Percentiles rank a stretch among this genome's conserved stretches.
These are phyloP conservation scores for Uncinocarpus reesii DNA, from an alignment of 2,329 filamentous ascomycete species.

Conservation along the genomic window DNA sequence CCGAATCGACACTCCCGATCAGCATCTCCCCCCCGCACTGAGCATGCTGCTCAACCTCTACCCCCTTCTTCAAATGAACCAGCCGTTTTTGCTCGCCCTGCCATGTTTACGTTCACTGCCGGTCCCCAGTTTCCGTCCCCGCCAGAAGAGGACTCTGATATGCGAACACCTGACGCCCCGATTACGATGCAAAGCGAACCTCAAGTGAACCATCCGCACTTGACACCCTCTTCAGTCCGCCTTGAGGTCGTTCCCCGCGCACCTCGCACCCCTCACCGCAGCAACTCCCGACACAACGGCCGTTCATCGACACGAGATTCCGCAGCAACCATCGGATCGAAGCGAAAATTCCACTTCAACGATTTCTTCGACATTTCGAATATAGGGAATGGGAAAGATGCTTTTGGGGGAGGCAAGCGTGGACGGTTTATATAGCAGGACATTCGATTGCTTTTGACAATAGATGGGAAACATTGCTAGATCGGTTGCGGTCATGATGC, in stretches of 20 bases:
- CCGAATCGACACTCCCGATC: conserved; percentile 24
- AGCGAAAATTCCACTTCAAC: conserved; percentile 39
- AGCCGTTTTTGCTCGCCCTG: conserved; percentile 20
- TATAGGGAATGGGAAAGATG: conserved; percentile 35
- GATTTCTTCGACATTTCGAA: conserved; percentile 44
- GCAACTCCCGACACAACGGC: conserved; percentile 28
- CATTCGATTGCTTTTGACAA: conserved; percentile 9
- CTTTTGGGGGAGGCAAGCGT: conserved; percentile 37
- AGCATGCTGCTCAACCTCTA: conserved; percentile 19
- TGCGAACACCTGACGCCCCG: conserved; percentile 33
- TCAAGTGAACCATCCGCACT: conserved; percentile 19
- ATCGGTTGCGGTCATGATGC: background rate
- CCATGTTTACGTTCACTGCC: conserved; percentile 38
- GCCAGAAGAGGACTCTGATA: conserved; percentile 35
- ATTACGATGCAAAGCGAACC: conserved; percentile 20
- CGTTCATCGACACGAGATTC: conserved; percentile 33
- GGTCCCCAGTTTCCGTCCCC: conserved; percentile 31
- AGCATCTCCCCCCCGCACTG: conserved; percentile 23
- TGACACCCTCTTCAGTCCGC: conserved; percentile 29
- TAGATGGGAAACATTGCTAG: background rate
- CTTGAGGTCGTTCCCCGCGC: conserved; percentile 37
- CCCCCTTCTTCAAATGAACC: conserved; percentile 2
- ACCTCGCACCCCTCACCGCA: conserved; percentile 32
- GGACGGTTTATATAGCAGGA: conserved; percentile 35
- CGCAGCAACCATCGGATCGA: conserved; percentile 35